phyloP scores from a whole-genome alignment of 1,139 yeast species.

The Ogataea hybrid region DNA sequence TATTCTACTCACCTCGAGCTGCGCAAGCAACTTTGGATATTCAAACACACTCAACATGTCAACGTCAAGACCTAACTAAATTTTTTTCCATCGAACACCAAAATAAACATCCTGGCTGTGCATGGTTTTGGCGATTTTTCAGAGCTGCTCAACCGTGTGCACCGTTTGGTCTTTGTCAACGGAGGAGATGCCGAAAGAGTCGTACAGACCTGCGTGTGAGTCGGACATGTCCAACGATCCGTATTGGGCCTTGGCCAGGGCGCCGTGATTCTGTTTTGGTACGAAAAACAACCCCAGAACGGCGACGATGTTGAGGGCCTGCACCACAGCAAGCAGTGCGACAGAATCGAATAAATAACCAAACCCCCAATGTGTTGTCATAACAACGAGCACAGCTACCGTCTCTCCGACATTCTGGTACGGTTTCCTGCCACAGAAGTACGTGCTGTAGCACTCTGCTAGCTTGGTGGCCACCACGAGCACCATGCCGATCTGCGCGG shows the following conservation, averaged over 20 bases:
- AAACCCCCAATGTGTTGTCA: neutral
- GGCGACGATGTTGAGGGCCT: constrained; percentile 3
- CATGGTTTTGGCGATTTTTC: neutral
- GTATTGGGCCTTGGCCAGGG: neutral
- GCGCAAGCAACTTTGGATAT: constrained; percentile 9
- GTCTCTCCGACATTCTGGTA: constrained; percentile 1
- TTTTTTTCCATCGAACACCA: constrained; percentile 4
- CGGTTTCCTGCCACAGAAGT: neutral
- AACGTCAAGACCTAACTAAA: constrained; percentile 4
- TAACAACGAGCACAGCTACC: constrained; percentile 3
- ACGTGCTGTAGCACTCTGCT: constrained; percentile 5
- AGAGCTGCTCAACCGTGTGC: constrained; percentile 1
- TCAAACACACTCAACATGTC: constrained; percentile 11
- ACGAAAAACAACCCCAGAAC: neutral
- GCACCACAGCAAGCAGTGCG: constrained; percentile 1
- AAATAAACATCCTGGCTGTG: constrained; percentile 1
- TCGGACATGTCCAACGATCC: neutral
- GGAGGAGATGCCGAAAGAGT: neutral
- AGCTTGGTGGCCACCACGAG: constrained; percentile 6
- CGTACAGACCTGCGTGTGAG: neutral
- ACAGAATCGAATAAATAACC: constrained; percentile 8
- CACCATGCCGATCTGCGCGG: constrained; percentile 3
- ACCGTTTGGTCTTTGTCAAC: constrained; percentile 3
- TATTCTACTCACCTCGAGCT: constrained; percentile 10
- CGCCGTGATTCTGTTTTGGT: neutral